Conservation (phyloP, 495 filamentous ascomycete species). For the Neurospora sp. region DNA sequence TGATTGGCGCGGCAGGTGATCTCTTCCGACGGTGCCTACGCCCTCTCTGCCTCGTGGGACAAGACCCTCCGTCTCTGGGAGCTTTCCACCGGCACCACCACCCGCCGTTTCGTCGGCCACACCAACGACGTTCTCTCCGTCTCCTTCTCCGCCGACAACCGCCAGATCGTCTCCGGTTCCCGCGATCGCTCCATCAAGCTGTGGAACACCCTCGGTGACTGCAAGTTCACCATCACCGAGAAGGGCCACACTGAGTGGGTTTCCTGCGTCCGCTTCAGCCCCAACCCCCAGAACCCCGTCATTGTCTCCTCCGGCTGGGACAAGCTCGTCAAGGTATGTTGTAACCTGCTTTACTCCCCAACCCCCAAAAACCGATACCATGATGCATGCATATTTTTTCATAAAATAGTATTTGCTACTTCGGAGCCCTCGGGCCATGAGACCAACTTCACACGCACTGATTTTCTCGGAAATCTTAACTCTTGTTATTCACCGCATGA, state of each 20-base stretch:
- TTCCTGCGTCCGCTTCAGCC: constrained; percentile 97
- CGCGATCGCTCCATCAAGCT: constrained; percentile 99
- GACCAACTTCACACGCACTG: constrained; percentile 94
- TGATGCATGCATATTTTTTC: constrained; percentile 73
- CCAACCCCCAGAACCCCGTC: constrained; percentile 99
- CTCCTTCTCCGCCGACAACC: constrained; percentile 99
- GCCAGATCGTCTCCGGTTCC: constrained; percentile 98
- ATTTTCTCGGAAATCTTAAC: constrained; percentile 35
- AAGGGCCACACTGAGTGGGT: constrained; percentile 99
- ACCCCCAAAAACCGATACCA: constrained; percentile 24
- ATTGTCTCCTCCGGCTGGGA: constrained; percentile 99
- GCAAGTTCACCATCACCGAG: constrained; percentile 99
- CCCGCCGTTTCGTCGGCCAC: constrained; percentile 96
- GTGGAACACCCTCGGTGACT: constrained; percentile 99
- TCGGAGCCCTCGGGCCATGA: constrained; percentile 97
- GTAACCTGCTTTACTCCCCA: neutral
- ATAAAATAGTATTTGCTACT: constrained; percentile 99
- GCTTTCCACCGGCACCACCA: constrained; percentile 90
- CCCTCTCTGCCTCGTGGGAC: constrained; percentile 97
- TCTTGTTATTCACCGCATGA: constrained; percentile 11
- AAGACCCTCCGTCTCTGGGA: constrained; percentile 99
- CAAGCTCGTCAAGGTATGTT: constrained; percentile 98
- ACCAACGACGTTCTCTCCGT: constrained; percentile 99
- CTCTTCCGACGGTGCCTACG: constrained; percentile 99
- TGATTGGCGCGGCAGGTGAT: constrained; percentile 64